Evolutionary conservation across 2,329 filamentous ascomycete species (phyloP), one percentile per base, ranked within the genome.

Genomic region (Drechslerella dactyloides): DNA sequence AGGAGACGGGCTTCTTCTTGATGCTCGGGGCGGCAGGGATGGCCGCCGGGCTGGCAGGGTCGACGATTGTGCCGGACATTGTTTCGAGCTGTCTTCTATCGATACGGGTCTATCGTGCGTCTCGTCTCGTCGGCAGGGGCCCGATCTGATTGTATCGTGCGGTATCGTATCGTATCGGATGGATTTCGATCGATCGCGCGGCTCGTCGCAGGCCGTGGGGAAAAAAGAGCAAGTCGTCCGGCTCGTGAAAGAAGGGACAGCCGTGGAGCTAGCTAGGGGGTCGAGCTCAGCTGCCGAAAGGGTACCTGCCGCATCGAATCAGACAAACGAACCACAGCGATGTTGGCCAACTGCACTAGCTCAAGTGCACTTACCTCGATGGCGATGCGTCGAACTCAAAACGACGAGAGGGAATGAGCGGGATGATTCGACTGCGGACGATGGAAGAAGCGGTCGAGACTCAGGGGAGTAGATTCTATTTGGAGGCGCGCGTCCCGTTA

Each of bases 1-100:
- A 97, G 87, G 97, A 97, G 87, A 99, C 87, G 76, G 94, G 94
- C 87, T 97, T 97, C 90, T 97, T 97, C 89, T 97, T 93, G 80
- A 96, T 84, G 81, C 81, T 83, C 80, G 83, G 81, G 80, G 83
- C 82, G 81, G 82, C 79, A 79, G 82, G 80, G 80, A 81, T 78
- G 76, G 82, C 81, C 77, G 84, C 82, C 78, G 85, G 51, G 76
- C 81, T 81, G 77, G 84, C 81, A 78, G 85, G 60, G 33, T 72
- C 68, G 51, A 57, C 59, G 50, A 72, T 23, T 8, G 59, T 35
- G 48, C 59, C 80, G 78, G 82, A 80, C 78, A 83, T 82, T 73
- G 76, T 78, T 17, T 15, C 24, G 33, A 10, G 44, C 37, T 30
- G 11, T 17, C 17, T 8, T 8, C 8, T 50, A n/a, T 50, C 44